These are phyloP conservation scores for Bipolaris bicolor DNA, from an alignment of 2,329 filamentous ascomycete species.

Conservation along the genomic window DNA sequence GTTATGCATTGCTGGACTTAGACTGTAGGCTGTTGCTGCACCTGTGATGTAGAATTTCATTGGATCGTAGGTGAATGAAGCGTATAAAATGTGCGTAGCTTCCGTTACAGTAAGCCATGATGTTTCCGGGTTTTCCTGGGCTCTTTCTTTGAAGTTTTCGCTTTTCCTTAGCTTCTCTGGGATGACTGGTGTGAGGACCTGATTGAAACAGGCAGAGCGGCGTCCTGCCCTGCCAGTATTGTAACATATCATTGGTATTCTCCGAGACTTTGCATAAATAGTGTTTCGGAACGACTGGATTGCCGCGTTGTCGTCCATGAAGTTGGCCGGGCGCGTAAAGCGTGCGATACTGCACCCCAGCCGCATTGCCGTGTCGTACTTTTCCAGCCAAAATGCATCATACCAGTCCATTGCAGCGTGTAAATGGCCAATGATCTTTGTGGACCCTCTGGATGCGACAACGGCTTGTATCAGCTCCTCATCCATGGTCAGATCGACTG, in stretches of 20 bases:
- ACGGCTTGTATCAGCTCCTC: slow-evolving; percentile 60
- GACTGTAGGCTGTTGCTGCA: slow-evolving; percentile 73
- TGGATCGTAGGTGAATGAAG: slow-evolving; percentile 69
- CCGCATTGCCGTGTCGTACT: slow-evolving; percentile 63
- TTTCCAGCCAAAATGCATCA: slow-evolving; percentile 60
- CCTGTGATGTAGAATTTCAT: slow-evolving; percentile 77
- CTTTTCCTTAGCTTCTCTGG: slow-evolving; percentile 54
- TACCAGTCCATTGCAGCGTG: slow-evolving; percentile 61
- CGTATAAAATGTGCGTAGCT: slow-evolving; percentile 69
- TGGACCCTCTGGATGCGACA: slow-evolving; percentile 58
- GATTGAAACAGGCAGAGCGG: slow-evolving; percentile 70
- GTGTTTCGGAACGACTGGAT: slow-evolving; percentile 62
- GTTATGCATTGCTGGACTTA: slow-evolving; percentile 79
- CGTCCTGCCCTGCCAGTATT: slow-evolving; percentile 68
- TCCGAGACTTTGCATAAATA: slow-evolving; percentile 53
- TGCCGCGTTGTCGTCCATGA: slow-evolving; percentile 67
- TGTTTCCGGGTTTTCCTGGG: slow-evolving; percentile 48
- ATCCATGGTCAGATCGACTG: slow-evolving; percentile 65
- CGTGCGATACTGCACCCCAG: slow-evolving; percentile 68
- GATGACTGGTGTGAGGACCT: slow-evolving; percentile 66
- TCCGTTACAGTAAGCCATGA: slow-evolving; percentile 64
- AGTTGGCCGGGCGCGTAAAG: slow-evolving; percentile 63
- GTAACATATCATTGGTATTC: slow-evolving; percentile 65
- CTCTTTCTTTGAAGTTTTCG: slow-evolving; percentile 46
- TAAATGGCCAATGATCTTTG: slow-evolving; percentile 67